Evolutionary conservation across 805 yeast species (phyloP), one percentile per base, ranked within the genome.

Genomic region (Spathaspora passalidarum): DNA sequence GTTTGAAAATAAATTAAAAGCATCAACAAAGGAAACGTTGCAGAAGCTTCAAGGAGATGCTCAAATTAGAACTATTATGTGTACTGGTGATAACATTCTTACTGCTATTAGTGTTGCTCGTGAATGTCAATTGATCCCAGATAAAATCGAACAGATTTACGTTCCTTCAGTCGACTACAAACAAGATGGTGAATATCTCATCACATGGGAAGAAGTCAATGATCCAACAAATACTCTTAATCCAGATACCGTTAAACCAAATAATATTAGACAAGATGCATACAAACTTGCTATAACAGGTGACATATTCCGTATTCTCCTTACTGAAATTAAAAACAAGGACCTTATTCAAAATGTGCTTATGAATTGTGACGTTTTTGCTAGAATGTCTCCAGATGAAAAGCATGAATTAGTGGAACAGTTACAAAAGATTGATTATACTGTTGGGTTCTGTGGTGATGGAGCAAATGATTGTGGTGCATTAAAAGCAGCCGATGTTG

Each of bases 391-490:
- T 0, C 99, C 99, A 0, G 99, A 95, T 65, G 99, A 94, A 63
- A 94, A 94, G 60, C 97, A 94, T 63, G 99, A 94, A 65, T 72
- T 94, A 40, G 97, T 94, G 29, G 91, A 87, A 56, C 88, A 86
- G 60, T 68, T 94, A 11, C 96, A 90, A 62, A 76, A 73, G 18
- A 60, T 94, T 17, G 97, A 91, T 57, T 92, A 92, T 61, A 88
- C 96, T 0, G 96, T 89, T 40, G 96, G 97, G 2, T 94, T 94
- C 65, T 94, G 98, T 68, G 99, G 99, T 32, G 99, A 94, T 68
- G 99, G 99, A 53, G 99, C 99, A 5, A 94, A 94, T 65, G 99
- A 94, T 61, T 94, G 98, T 67, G 99, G 99, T 54, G 99, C 99
- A 0, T 72, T 94, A 47, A 94, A 92, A 59, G 96, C 97, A 11